phyloP scores from a whole-genome alignment of 2,329 filamentous ascomycete species.

The Cryphonectria japonica region DNA sequence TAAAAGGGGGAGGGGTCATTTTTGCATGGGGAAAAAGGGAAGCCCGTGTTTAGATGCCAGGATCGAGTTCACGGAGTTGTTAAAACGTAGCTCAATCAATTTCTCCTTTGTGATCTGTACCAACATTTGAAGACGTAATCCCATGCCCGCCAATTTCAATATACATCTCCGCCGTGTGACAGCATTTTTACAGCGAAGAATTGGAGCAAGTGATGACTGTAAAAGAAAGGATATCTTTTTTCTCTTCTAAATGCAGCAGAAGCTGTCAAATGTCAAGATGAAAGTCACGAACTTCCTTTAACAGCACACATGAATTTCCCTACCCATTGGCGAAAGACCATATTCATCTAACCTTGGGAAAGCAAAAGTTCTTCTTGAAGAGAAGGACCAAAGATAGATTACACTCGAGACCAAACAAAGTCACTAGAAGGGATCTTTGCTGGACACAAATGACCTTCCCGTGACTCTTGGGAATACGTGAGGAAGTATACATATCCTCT shows the following conservation, averaged over 20 bases:
- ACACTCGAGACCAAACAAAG: background rate
- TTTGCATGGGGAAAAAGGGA: conserved; percentile 37
- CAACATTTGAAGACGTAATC: conserved; percentile 42
- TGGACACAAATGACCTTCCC: no score
- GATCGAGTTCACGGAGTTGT: conserved; percentile 53
- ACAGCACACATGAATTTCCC: no score
- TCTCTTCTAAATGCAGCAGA: no score
- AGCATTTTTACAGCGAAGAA: no score
- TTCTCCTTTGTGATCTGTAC: conserved; percentile 65
- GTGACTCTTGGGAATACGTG: background rate
- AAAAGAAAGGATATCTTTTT: no score
- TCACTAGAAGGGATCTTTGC: background rate
- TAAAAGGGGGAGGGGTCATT: conserved; percentile 34
- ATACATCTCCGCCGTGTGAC: background rate
- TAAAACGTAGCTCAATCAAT: conserved; percentile 55
- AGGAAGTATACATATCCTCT: background rate
- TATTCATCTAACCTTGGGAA: background rate
- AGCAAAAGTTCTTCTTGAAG: background rate
- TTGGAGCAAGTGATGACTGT: no score
- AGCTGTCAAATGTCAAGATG: no score
- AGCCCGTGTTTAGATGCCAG: conserved; percentile 64
- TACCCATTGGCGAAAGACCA: background rate
- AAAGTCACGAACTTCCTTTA: no score
- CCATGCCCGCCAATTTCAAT: background rate
- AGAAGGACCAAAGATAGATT: background rate